A percentile compares a stretch with the other conserved stretches of the same genome.
phyloP scores from a whole-genome alignment of 352 stramenopile genomes.

The Pythium dissotocum region DNA sequence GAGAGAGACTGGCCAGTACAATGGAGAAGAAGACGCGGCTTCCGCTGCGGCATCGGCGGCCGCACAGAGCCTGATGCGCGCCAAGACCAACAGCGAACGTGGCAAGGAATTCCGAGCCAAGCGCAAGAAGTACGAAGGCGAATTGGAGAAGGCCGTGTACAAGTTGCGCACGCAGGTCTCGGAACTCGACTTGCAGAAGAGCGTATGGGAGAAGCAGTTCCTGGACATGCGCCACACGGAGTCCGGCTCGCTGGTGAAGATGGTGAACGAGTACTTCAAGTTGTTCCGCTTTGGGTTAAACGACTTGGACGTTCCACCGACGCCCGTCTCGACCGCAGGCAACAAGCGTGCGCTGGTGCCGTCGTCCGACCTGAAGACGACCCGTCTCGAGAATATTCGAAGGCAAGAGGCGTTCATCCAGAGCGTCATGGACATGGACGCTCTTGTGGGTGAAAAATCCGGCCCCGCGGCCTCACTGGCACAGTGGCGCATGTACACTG shows the following conservation, averaged over 20 bases:
- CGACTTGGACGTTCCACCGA: background rate
- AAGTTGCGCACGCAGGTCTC: constrained; percentile 23
- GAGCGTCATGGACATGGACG: constrained; percentile 22
- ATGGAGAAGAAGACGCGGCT: background rate
- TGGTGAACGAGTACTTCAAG: constrained; percentile 27
- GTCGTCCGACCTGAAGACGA: constrained; percentile 25
- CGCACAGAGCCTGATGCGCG: constrained; percentile 3
- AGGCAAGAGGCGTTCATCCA: constrained; percentile 27
- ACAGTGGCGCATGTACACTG: constrained; percentile 34
- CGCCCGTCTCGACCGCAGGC: background rate
- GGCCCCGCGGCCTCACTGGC: constrained; percentile 26
- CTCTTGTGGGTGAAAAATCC: constrained; percentile 13
- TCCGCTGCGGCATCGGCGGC: background rate
- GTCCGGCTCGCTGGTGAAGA: constrained; percentile 19
- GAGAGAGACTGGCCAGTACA: background rate
- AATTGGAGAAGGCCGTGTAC: constrained; percentile 26
- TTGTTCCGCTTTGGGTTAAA: constrained; percentile 25
- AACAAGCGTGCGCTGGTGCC: constrained; percentile 19
- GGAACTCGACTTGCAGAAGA: constrained; percentile 17
- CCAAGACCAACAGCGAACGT: constrained; percentile 33
- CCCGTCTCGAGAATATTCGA: constrained; percentile 30
- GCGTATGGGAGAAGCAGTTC: constrained; percentile 21
- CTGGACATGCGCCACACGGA: constrained; percentile 19
- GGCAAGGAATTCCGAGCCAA: constrained; percentile 28
- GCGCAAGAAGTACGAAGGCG: constrained; percentile 29